Base-by-base conservation (phyloP, 1,139 yeast species). In the Taphrina confusa region DNA sequence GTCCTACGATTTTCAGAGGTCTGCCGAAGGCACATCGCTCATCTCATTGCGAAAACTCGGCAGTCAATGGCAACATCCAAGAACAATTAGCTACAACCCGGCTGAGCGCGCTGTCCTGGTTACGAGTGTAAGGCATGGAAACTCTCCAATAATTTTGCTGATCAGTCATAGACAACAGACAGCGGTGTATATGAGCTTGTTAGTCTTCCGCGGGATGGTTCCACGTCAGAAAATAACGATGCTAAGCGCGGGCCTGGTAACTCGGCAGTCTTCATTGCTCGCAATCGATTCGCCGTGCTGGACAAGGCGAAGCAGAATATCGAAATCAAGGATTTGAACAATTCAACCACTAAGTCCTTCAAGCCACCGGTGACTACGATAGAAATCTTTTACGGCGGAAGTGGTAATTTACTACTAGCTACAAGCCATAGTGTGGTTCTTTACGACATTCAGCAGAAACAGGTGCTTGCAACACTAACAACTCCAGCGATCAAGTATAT, bases 371-470 rank as follows among this genome's bases (percentile, higher is more conserved):
- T 82, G 18, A 77, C 83, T 31, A 84, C 88, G 36, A 82, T 76
- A 68, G 95, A 88, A 70, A 84, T 94, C 60, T 80, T 85, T 51
- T 76, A 79, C 62, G 91, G 89, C 45, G 74, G 75, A n/a, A 88
- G 95, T 40, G 97, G 97, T 55, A 79, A 86, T 65, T 83, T 94
- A 33, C 77, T 94, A 65, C 78, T 94, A 63, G 78, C 92, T 65
- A 88, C 90, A 68, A 74, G 81, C 49, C 80, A 82, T 66, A 77
- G 85, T 16, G 96, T 92, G 42, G 82, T 86, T 59, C 82, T 87
- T 67, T 89, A 84, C 72, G 98, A 94, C 72, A 95, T 91, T 60
- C 97, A 91, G 73, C 98, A 92, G 76, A 84, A 88, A 74, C 87
- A 85, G 71, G 84, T 81, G 64, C 71, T 91, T 63, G 80, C 86